Evolutionary conservation across 768 basidiomycete species (phyloP), one percentile per base, ranked within the genome.

Genomic region (Kwoniella europaea): DNA sequence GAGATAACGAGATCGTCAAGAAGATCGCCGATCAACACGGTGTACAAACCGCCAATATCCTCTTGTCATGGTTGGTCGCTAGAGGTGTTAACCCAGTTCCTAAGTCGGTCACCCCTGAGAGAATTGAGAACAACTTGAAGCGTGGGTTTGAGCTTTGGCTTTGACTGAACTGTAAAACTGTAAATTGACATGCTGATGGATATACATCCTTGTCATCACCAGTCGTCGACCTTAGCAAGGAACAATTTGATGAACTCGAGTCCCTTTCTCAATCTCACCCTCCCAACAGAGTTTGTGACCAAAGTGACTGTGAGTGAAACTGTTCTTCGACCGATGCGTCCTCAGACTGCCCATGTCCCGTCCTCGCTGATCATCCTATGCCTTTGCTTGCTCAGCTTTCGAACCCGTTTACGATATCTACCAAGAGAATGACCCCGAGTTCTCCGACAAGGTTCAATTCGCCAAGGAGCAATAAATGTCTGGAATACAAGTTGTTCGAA

Each of bases 41-140:
- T 3, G 88, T 92, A 61, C 91, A 90, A 4, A 90, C 91, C n/a
- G 91, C 91, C 4, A 90, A 91, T 79, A 90, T 89, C 41, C 85
- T 91, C 64, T 88, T 91, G 74, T 89, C 88, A 0, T 92, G 91
- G 91, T 89, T 89, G 50, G 64, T 71, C 65, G 68, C 73, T 67
- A 65, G 76, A 56, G 91, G 91, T 10, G 88, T 89, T 58, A 85
- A 90, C 66, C 90, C 90, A 7, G 85, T 93, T 12, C 91, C 92
- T 2, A 93, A 92, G 86, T 91, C 90, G 72, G 90, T 92, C 15
- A 90, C 88, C 3, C 86, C 90, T 12, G 86, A 87, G 55, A 88
- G 91, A 35, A 86, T 93, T 43, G 84, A 86, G 67, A 90, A 91
- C 80, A 93, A 93, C 85, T 84, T 89, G 53, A 76, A 80, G 72